Conservation (phyloP, 371 early-diverging fungal genomes). For the Funneliformis caledonium region DNA sequence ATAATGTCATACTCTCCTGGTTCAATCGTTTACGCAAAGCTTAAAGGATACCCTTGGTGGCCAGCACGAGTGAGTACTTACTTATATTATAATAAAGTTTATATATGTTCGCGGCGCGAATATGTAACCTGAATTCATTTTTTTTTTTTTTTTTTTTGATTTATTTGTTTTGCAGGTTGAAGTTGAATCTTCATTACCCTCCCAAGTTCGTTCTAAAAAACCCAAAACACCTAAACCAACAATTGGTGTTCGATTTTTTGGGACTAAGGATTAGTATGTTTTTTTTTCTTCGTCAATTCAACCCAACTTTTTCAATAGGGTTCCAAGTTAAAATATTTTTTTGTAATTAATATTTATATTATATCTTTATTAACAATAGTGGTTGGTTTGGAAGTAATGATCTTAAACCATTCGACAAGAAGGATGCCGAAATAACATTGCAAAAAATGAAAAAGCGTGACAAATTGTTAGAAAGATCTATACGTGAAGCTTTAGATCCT, state of each 20-base stretch:
- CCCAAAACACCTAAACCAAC: slow-evolving; percentile 58
- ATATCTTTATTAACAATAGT: slow-evolving; percentile 16
- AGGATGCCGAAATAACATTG: slow-evolving; percentile 15
- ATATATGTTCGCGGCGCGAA: background rate
- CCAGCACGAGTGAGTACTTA: slow-evolving; percentile 67
- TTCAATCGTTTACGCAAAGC: slow-evolving; percentile 70
- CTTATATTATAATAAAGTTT: background rate
- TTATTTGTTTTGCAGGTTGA: slow-evolving; percentile 55
- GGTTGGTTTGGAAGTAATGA: slow-evolving; percentile 38
- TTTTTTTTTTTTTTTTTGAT: slow-evolving; percentile 22
- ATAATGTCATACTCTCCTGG: slow-evolving; percentile 56
- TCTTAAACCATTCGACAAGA: slow-evolving; percentile 35
- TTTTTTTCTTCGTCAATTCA: background rate
- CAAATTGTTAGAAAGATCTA: slow-evolving; percentile 34
- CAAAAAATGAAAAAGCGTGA: slow-evolving; percentile 35
- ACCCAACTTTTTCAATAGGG: background rate
- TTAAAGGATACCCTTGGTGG: slow-evolving; percentile 84
- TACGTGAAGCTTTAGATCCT: slow-evolving; percentile 39
- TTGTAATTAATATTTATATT: background rate
- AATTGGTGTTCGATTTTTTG: slow-evolving; percentile 72
- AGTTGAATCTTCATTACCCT: slow-evolving; percentile 58
- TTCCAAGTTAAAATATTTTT: too few relatives aligned
- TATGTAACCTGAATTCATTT: background rate
- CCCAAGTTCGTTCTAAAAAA: slow-evolving; percentile 60
- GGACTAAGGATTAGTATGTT: slow-evolving; percentile 76